Base-by-base conservation (phyloP, 164 flowering plant species). In the Magnolia sinica region DNA sequence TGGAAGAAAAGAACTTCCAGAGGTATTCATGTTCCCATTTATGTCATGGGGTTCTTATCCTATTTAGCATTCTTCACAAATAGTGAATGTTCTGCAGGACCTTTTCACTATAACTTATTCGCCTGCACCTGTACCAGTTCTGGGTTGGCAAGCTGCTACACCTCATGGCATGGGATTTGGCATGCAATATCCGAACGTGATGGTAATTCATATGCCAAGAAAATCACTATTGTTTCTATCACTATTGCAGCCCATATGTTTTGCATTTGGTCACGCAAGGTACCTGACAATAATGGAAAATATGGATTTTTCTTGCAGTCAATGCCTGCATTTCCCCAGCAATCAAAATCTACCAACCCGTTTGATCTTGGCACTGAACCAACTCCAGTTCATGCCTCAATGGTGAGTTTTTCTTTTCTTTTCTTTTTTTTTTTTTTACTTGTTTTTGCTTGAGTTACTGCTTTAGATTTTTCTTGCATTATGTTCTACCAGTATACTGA, bases 1-100 rank as follows among this genome's bases (percentile, higher is more conserved):
- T 72, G 93, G 89, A 83, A 86, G 95, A 84, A 84, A 74, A 83
- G 97, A 78, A 84, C 88, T 95, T 67, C 96, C 98, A 3, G 88
- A 66, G 90, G 98, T 93, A 84, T 55, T 75, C 31, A 13, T 11
- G 37, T 66, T 66, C 14, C 50, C 63, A 61, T 58, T 24, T 16
- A 70, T 68, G 71, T 45, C 49, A 59, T 63, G 24, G 31, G n/a
- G 24, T 27, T 70, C 67, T 24, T 19, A 51, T 73, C 10, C 4
- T 20, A 27, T 65, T 55, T 50, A 22, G n/a, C 37, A 18, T 74
- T 52, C 50, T 74, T 52, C 24, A 51, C 65, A 19, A 64, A 23
- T 63, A 68, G 10, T 77, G 37, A 63, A 59, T 73, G 20, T 19
- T 77, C 8, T 83, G 75, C 87, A 94, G 97, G 98, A 91, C 88